Evolutionary conservation across 106 monocot species (phyloP).

Genomic region (Platanthera guangdongensis): DNA sequence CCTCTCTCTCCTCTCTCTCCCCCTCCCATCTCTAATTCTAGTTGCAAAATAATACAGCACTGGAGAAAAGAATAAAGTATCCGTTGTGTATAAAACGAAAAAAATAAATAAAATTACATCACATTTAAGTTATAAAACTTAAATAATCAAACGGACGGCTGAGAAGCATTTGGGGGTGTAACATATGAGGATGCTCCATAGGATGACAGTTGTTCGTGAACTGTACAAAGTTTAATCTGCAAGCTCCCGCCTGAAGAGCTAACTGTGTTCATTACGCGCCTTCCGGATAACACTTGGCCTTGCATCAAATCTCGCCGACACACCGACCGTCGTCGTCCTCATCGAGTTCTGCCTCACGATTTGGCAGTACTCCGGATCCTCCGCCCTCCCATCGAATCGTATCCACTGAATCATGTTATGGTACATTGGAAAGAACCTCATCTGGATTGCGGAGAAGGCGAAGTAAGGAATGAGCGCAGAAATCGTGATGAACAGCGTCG

Average conservation of each 20-base stretch:
- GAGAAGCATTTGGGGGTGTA: neutral
- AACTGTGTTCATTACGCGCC: neutral
- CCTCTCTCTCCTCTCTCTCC: neutral
- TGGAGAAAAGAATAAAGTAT: no score
- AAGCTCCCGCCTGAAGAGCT: neutral
- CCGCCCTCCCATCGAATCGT: slow-evolving; percentile 36
- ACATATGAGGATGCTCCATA: neutral
- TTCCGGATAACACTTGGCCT: slow-evolving; percentile 18
- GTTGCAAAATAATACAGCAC: neutral
- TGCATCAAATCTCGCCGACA: slow-evolving; percentile 65
- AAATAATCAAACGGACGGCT: no score
- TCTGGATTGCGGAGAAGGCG: slow-evolving; percentile 43
- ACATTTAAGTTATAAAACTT: no score
- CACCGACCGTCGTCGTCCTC: slow-evolving; percentile 58
- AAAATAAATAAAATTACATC: no score
- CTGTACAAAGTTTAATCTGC: neutral
- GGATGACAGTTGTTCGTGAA: neutral
- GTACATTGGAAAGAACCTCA: slow-evolving; percentile 85
- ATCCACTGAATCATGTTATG: slow-evolving; percentile 89
- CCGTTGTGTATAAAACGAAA: no score
- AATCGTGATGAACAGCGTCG: slow-evolving; percentile 51
- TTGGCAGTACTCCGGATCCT: slow-evolving; percentile 60
- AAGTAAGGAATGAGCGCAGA: slow-evolving; percentile 67
- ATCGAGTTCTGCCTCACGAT: slow-evolving; percentile 56
- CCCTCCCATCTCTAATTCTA: neutral